These are phyloP conservation scores for Hemisphaericaspora subhashii DNA, from an alignment of 1,139 yeast species.

Conservation along the genomic window DNA sequence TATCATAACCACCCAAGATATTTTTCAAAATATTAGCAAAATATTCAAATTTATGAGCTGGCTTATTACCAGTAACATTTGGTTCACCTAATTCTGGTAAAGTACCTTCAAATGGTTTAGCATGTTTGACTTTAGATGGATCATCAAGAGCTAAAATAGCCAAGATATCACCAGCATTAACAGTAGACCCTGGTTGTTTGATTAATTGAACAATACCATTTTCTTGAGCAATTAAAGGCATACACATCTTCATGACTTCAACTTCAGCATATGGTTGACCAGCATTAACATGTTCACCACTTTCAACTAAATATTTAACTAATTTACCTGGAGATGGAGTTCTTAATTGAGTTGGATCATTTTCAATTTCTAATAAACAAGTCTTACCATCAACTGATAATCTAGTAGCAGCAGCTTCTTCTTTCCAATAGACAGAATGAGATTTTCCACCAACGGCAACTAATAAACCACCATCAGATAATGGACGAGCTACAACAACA, in stretches of 20 bases:
- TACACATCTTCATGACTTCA: conserved; percentile 98
- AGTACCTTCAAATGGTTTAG: conserved; percentile 92
- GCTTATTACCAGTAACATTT: conserved; percentile 76
- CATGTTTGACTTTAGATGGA: conserved; percentile 96
- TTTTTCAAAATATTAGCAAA: conserved; percentile 63
- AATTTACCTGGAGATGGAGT: conserved; percentile 99
- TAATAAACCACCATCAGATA: conserved; percentile 93
- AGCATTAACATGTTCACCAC: conserved; percentile 87
- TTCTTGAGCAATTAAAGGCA: conserved; percentile 90
- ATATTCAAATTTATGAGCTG: conserved; percentile 70
- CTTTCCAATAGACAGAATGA: conserved; percentile 96
- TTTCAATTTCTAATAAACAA: conserved; percentile 88
- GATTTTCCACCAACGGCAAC: conserved; percentile 89
- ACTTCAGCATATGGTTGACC: conserved; percentile 98
- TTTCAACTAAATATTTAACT: conserved; percentile 88
- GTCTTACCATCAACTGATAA: conserved; percentile 93
- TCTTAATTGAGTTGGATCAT: conserved; percentile 97
- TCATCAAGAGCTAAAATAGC: conserved; percentile 94
- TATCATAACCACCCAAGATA: conserved; percentile 88
- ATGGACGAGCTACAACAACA: conserved; percentile 80
- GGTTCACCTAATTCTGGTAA: conserved; percentile 88
- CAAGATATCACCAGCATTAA: conserved; percentile 93
- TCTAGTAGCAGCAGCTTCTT: conserved; percentile 95
- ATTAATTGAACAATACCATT: conserved; percentile 89
- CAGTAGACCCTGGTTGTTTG: conserved; percentile 98